These are phyloP conservation scores for Kalanchoe fedtschenkoi DNA, from an alignment of 164 flowering plant genomes.

Conservation along the genomic window DNA sequence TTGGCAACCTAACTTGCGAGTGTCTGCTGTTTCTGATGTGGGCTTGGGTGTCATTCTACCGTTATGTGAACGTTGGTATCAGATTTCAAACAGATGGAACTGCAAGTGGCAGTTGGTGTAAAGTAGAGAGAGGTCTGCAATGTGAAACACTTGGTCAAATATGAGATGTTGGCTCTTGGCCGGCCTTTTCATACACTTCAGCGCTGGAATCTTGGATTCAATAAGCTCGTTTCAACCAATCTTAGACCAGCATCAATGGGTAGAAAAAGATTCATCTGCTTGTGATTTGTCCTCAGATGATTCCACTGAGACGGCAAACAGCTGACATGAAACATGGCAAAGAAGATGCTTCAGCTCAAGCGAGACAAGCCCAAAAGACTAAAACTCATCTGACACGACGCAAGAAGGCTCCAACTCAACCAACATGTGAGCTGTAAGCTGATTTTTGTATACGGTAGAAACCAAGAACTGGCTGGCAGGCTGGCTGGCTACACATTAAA, in stretches of 20 bases:
- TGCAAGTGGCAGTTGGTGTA: background rate
- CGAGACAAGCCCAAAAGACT: background rate
- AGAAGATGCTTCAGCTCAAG: background rate
- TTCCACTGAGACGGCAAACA: background rate
- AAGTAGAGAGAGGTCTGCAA: no score
- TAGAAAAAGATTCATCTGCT: background rate
- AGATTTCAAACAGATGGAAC: background rate
- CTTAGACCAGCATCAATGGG: no score
- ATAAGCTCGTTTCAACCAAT: background rate
- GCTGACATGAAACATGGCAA: background rate
- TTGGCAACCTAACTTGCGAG: background rate
- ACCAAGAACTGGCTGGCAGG: no score
- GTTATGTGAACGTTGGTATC: background rate
- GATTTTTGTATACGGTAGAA: no score
- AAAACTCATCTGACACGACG: background rate
- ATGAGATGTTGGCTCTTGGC: background rate
- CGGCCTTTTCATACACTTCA: background rate
- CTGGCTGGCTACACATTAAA: no score
- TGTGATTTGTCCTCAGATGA: background rate
- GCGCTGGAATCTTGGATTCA: background rate
- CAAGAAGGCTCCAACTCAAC: background rate
- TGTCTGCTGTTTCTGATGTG: conserved; percentile 1
- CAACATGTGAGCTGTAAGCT: no score
- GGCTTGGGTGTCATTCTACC: conserved; percentile 1
- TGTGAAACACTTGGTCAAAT: background rate